A percentile compares a stretch with the other conserved stretches of the same genome.
These are phyloP conservation scores for Venturia aucupariae DNA, from an alignment of 2,329 filamentous ascomycete genomes.

Conservation along the genomic window DNA sequence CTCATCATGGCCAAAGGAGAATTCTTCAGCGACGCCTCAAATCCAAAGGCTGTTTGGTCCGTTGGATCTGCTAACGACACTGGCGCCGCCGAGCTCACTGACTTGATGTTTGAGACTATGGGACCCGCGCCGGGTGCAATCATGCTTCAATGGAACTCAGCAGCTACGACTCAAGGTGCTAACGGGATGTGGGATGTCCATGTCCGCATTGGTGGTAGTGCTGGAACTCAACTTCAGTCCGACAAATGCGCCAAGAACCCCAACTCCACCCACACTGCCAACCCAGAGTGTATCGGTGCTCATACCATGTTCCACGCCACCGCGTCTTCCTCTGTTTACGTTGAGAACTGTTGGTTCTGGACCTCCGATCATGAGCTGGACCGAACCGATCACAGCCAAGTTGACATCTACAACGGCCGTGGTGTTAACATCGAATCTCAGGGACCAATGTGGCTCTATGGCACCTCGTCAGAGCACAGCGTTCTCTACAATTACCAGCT, in stretches of 20 bases:
- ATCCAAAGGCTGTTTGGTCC: conserved; percentile 78
- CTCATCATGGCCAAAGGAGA: conserved; percentile 73
- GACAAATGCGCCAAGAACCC: conserved; percentile 73
- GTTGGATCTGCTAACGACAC: conserved; percentile 68
- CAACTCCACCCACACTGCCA: conserved; percentile 48
- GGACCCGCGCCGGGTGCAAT: conserved; percentile 81
- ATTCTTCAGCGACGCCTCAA: conserved; percentile 62
- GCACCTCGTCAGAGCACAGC: conserved; percentile 57
- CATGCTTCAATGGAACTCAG: conserved; percentile 85
- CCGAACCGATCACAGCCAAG: conserved; percentile 58
- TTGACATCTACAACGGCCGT: conserved; percentile 80
- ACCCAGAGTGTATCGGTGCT: conserved; percentile 58
- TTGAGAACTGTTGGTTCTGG: conserved; percentile 90
- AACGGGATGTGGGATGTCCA: conserved; percentile 93
- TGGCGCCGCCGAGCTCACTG: conserved; percentile 77
- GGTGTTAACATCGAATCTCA: conserved; percentile 72
- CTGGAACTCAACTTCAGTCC: conserved; percentile 74
- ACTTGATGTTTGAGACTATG: conserved; percentile 75
- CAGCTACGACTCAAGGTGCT: conserved; percentile 54
- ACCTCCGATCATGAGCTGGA: conserved; percentile 86
- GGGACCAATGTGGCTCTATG: conserved; percentile 67
- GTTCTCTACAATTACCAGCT: conserved; percentile 65
- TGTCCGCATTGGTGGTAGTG: conserved; percentile 79
- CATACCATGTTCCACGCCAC: conserved; percentile 55
- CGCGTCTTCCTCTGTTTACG: conserved; percentile 54